A percentile compares a stretch with the other conserved stretches of the same genome.
phyloP scores from a whole-genome alignment of 2,329 filamentous ascomycete genomes.

The Orbilia ellipsospora region DNA sequence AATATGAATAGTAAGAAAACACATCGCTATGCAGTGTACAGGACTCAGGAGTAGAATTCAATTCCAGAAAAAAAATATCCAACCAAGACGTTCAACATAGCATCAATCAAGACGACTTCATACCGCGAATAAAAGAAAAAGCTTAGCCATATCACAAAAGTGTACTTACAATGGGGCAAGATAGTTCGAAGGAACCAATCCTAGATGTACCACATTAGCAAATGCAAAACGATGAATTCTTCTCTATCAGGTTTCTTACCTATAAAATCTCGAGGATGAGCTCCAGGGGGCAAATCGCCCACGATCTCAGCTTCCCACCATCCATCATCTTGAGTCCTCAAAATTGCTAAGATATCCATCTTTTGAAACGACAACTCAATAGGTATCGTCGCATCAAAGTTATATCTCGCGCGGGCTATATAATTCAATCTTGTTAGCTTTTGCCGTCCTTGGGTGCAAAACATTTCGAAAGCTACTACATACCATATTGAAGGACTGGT shows the following conservation, averaged over 20 bases:
- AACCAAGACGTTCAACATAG: background rate
- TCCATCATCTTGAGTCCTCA: conserved; percentile 93
- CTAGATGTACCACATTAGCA: conserved; percentile 29
- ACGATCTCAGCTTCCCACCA: conserved; percentile 99
- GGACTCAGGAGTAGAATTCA: no score
- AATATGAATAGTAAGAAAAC: background rate
- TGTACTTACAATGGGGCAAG: conserved; percentile 28
- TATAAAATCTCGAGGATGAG: conserved; percentile 50
- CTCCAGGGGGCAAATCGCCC: conserved; percentile 62
- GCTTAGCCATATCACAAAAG: background rate
- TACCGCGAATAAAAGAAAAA: background rate
- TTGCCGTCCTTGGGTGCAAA: background rate
- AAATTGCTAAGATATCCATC: conserved; percentile 88
- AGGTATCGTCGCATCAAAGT: conserved; percentile 79
- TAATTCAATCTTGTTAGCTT: conserved; percentile 57
- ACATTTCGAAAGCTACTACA: conserved; percentile 64
- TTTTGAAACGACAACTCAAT: conserved; percentile 75
- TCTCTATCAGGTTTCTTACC: conserved; percentile 15
- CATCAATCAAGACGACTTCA: conserved; percentile 3
- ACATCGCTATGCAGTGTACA: no score
- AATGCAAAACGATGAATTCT: background rate
- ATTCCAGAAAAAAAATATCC: background rate
- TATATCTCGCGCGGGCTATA: conserved; percentile 88
- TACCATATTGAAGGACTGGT: conserved; percentile 92
- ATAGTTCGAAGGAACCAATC: conserved; percentile 55